These are phyloP conservation scores for Neurospora pannonica DNA, from an alignment of 495 filamentous ascomycete species.

Conservation along the genomic window DNA sequence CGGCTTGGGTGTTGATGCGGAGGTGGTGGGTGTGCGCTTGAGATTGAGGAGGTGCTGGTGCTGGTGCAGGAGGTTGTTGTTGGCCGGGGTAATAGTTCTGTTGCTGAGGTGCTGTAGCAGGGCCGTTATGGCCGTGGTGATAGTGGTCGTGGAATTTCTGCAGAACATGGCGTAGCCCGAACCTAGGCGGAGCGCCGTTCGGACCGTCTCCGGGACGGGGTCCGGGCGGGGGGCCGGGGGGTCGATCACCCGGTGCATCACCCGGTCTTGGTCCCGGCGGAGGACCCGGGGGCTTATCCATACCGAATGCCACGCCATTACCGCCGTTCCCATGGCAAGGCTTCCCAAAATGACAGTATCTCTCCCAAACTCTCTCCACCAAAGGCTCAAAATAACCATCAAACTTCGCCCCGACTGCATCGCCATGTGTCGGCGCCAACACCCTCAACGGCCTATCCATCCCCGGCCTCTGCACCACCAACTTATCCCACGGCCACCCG, in stretches of 20 bases:
- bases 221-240: background rate
- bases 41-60: background rate
- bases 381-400: constrained; percentile 55
- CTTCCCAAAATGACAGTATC: constrained; percentile 5
- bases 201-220: background rate
- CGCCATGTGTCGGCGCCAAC: constrained; percentile 57
- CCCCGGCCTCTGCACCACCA: constrained; percentile 47
- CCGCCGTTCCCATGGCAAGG: background rate
- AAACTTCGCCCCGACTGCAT: constrained; percentile 49
- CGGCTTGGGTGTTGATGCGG: constrained; percentile 34
- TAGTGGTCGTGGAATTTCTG: background rate
- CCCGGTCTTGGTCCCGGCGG: background rate
- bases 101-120: background rate
- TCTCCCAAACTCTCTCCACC: constrained; percentile 52
- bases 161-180: background rate
- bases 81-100: background rate
- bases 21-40: constrained; percentile 3
- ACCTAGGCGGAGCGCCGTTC: background rate
- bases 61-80: background rate
- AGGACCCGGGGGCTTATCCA: background rate
- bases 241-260: background rate
- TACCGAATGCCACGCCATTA: background rate
- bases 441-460: constrained; percentile 39
- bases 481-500: constrained; percentile 54
- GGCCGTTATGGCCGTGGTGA: background rate